A percentile compares a stretch with the other conserved stretches of the same genome.
These are phyloP conservation scores for Arthroderma sp. DNA, from an alignment of 2,329 filamentous ascomycete genomes.

Conservation along the genomic window DNA sequence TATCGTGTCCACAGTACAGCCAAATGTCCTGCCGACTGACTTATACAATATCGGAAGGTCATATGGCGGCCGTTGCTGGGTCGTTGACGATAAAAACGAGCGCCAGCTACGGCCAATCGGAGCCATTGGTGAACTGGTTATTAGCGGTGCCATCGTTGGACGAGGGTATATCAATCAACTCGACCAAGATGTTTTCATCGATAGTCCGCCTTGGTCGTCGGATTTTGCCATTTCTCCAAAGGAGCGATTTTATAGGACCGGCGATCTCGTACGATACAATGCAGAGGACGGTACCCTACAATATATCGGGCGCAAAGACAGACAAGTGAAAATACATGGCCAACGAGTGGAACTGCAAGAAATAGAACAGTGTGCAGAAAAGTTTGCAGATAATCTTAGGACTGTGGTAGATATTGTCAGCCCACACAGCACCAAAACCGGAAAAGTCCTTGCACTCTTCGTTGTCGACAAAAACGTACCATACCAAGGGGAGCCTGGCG, in stretches of 20 bases:
- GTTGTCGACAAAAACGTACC: no score
- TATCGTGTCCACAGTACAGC: slow-evolving; percentile 8
- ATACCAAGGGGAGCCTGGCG: no score
- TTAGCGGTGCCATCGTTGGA: slow-evolving; percentile 23
- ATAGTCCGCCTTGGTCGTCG: slow-evolving; percentile 16
- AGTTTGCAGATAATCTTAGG: neutral
- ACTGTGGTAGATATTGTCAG: slow-evolving; percentile 13
- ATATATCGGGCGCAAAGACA: slow-evolving; percentile 21
- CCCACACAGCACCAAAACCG: neutral
- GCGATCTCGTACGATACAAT: slow-evolving; percentile 21
- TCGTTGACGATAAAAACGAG: slow-evolving; percentile 14
- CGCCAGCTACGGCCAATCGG: slow-evolving; percentile 12
- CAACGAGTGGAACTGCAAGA: slow-evolving; percentile 24
- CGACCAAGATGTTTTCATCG: slow-evolving; percentile 17
- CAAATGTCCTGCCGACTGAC: neutral
- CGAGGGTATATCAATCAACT: slow-evolving; percentile 24
- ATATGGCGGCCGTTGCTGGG: slow-evolving; percentile 10
- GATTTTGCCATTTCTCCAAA: slow-evolving; percentile 7
- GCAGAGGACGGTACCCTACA: slow-evolving; percentile 15
- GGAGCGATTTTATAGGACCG: slow-evolving; percentile 21
- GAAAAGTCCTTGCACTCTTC: no score
- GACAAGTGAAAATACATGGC: slow-evolving; percentile 23
- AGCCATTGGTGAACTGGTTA: slow-evolving; percentile 17
- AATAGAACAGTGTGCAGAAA: slow-evolving; percentile 17
- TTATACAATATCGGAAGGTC: slow-evolving; percentile 5